A percentile compares a stretch with the other conserved stretches of the same genome.
Conservation (phyloP, 768 basidiomycete genomes). For the Trametes elegans region DNA sequence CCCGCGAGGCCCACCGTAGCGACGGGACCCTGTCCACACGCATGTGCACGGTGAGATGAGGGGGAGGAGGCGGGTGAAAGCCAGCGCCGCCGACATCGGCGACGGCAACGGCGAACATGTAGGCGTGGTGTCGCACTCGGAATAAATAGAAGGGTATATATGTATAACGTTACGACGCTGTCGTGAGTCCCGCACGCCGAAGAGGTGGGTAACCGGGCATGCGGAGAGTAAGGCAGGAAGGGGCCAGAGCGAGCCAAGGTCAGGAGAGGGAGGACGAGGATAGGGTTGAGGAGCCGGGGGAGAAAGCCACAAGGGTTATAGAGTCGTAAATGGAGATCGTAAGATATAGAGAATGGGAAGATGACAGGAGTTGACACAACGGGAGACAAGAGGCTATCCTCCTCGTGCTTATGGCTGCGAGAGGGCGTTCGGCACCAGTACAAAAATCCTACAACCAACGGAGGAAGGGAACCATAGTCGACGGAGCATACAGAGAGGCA, state of each 20-base stretch:
- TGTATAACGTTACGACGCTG: slow-evolving; percentile 14
- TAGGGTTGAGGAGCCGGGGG: neutral
- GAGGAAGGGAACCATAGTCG: neutral
- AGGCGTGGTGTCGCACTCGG: slow-evolving; percentile 8
- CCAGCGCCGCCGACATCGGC: neutral
- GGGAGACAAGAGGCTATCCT: neutral
- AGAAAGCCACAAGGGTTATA: neutral
- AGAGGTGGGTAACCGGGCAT: neutral
- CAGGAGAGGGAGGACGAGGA: neutral
- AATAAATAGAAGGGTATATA: slow-evolving; percentile 13
- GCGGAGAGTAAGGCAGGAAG: neutral
- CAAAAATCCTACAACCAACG: slow-evolving; percentile 19
- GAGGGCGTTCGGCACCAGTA: slow-evolving; percentile 3
- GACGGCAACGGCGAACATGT: neutral
- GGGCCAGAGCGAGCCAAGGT: neutral
- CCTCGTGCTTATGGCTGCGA: neutral
- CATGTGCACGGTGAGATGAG: neutral
- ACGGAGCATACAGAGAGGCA: too few relatives aligned
- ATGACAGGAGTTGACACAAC: slow-evolving; percentile 9
- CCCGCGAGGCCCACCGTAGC: neutral
- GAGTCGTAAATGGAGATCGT: slow-evolving; percentile 4
- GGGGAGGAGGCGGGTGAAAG: neutral
- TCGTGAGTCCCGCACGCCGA: slow-evolving; percentile 9
- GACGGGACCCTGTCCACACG: slow-evolving; percentile 10
- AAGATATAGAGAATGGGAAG: neutral